These are phyloP conservation scores for Lanmaoa rubissima DNA, from an alignment of 768 basidiomycete species.

Conservation along the genomic window DNA sequence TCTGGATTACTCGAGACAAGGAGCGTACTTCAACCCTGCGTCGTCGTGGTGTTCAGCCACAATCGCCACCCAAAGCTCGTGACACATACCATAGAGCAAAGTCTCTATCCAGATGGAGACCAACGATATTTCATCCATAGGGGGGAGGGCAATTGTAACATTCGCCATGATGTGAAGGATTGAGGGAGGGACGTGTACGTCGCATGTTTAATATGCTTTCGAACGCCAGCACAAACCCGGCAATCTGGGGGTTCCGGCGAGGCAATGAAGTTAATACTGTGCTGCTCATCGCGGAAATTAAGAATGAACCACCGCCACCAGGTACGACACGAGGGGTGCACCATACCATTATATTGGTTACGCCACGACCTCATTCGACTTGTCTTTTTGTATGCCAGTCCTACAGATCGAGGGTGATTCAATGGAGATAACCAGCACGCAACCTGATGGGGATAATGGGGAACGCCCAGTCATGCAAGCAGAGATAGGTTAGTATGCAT, in stretches of 20 bases:
- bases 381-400: neutral
- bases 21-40: conserved; percentile 11
- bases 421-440: neutral
- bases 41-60: neutral
- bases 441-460: neutral
- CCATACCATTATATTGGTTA: neutral
- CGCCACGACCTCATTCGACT: neutral
- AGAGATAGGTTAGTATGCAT: neutral
- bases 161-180: conserved; percentile 5
- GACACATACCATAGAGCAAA: conserved; percentile 16
- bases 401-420: neutral
- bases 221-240: neutral
- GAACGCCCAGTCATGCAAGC: neutral
- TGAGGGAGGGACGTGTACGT: neutral
- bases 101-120: conserved; percentile 18
- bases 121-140: conserved; percentile 14
- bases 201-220: conserved; percentile 2
- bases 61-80: neutral
- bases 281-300: neutral
- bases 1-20: neutral
- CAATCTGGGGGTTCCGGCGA: neutral
- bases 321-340: conserved; percentile 1
- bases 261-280: neutral
- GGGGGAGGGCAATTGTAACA: neutral
- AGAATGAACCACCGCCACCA: neutral